phyloP scores from a whole-genome alignment of 2,329 filamentous ascomycete genomes.

The Ilyonectria destructans region DNA sequence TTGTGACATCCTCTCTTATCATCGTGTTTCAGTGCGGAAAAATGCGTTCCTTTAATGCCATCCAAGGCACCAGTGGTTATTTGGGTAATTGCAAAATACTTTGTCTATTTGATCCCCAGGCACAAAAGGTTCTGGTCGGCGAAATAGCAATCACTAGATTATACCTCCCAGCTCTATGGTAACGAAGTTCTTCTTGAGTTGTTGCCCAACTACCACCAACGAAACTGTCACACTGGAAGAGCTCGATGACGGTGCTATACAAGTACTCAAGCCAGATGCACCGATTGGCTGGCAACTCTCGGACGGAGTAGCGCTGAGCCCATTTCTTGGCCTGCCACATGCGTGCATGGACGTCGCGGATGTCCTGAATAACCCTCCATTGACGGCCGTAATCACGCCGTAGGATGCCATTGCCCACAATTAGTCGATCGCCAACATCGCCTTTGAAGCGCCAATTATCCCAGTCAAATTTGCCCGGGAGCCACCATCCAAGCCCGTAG shows the following conservation, averaged over 20 bases:
- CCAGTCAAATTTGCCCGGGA: constrained; percentile 6
- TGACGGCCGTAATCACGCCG: constrained; percentile 6
- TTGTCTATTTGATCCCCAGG: too few relatives aligned
- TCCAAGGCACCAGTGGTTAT: too few relatives aligned
- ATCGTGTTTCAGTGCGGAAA: too few relatives aligned
- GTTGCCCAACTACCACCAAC: too few relatives aligned
- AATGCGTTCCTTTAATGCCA: too few relatives aligned
- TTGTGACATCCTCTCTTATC: too few relatives aligned
- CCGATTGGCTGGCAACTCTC: background rate
- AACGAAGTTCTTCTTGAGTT: too few relatives aligned
- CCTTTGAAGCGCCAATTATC: constrained; percentile 14
- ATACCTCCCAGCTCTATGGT: too few relatives aligned
- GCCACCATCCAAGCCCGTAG: too few relatives aligned
- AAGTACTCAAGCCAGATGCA: background rate
- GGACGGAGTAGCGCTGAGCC: constrained; percentile 7
- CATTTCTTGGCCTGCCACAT: background rate
- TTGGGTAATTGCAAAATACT: too few relatives aligned
- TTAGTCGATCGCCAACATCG: constrained; percentile 4
- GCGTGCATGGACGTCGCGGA: constrained; percentile 8
- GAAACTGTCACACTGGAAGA: constrained; percentile 10
- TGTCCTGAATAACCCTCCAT: constrained; percentile 4
- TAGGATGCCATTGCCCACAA: constrained; percentile 2
- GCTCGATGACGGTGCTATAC: constrained; percentile 8
- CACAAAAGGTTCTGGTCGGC: too few relatives aligned
- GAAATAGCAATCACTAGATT: too few relatives aligned